Conservation (phyloP, 1,284 basidiomycete genomes). For the Ceratobasidium sp. region DNA sequence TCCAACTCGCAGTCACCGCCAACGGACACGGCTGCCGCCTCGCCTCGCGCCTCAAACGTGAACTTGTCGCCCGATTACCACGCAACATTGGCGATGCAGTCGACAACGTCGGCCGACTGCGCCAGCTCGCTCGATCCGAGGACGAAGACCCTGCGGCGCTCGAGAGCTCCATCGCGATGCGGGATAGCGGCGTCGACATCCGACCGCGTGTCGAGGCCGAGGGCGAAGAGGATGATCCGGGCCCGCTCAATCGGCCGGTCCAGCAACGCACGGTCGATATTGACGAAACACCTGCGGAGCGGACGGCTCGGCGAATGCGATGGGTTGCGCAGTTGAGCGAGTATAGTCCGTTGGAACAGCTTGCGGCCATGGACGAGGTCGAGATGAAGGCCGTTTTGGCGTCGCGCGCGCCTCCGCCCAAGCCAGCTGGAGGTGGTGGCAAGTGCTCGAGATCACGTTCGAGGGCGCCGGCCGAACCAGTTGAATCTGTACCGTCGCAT, state of each 20-base stretch:
- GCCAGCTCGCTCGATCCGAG: constrained; percentile 70
- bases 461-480: constrained; percentile 51
- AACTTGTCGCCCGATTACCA: constrained; percentile 84
- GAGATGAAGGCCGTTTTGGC: constrained; percentile 77
- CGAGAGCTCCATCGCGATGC: constrained; percentile 52
- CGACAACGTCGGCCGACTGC: constrained; percentile 78
- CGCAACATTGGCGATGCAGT: constrained; percentile 84
- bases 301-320: constrained; percentile 75
- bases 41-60: constrained; percentile 82
- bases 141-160: constrained; percentile 55
- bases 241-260: constrained; percentile 86
- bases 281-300: constrained; percentile 67
- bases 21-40: constrained; percentile 94
- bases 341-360: constrained; percentile 88
- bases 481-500: constrained; percentile 54
- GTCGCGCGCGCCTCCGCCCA: constrained; percentile 15
- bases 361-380: constrained; percentile 75
- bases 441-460: neutral
- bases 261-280: constrained; percentile 62
- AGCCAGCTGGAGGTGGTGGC: constrained; percentile 3
- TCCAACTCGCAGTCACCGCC: constrained; percentile 92
- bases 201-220: constrained; percentile 45
- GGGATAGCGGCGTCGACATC: constrained; percentile 34
- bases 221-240: constrained; percentile 65
- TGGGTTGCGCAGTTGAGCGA: constrained; percentile 95